Conservation (phyloP, 345 rosid species). For the Firmiana major region DNA sequence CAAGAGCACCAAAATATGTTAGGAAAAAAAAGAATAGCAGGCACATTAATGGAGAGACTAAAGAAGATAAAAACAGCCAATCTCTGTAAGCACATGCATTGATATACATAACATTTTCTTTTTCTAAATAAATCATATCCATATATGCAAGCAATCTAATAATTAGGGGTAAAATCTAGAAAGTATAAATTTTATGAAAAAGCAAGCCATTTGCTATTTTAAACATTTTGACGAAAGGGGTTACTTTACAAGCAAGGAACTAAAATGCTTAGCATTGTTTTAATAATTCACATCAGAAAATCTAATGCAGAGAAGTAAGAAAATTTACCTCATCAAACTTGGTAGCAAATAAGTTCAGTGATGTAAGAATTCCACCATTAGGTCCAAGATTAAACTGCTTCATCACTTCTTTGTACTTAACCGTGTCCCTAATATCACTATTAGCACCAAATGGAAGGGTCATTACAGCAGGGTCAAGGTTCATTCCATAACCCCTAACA, state of each 20-base stretch:
- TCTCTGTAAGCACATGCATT: background rate
- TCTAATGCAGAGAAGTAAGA: background rate
- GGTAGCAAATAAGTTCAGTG: slow-evolving; percentile 78
- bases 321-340: slow-evolving; percentile 70
- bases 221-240: background rate
- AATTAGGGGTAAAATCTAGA: background rate
- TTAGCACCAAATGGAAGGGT: slow-evolving; percentile 76
- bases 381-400: slow-evolving; percentile 79
- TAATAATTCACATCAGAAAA: background rate
- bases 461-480: slow-evolving; percentile 87
- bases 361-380: slow-evolving; percentile 75
- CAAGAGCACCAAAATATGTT: background rate
- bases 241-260: background rate
- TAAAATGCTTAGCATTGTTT: background rate
- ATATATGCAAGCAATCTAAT: background rate
- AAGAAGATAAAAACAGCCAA: background rate
- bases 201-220: background rate
- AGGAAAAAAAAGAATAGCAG: too few species aligned
- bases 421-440: slow-evolving; percentile 79
- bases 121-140: background rate
- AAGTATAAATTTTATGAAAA: background rate
- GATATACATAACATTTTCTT: background rate
- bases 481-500: slow-evolving; percentile 64
- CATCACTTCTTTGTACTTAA: slow-evolving; percentile 80
- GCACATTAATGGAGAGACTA: background rate